Conservation (phyloP, 2,329 filamentous ascomycete genomes). For the Colletotrichum sansevieriae region DNA sequence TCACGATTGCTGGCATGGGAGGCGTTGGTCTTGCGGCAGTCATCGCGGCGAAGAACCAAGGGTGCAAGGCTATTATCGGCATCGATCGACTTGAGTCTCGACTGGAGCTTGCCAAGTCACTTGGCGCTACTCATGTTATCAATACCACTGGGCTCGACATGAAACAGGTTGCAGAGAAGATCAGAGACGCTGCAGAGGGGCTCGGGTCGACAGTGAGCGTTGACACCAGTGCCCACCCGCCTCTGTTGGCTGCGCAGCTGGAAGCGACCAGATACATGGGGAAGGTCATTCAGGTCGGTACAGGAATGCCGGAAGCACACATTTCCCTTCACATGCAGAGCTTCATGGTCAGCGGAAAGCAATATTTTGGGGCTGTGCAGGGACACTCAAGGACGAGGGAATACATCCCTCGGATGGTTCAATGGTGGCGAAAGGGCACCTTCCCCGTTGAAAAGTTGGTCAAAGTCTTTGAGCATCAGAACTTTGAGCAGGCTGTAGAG, state of each 20-base stretch:
- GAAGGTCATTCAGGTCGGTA: slow-evolving; percentile 64
- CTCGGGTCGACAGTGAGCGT: slow-evolving; percentile 60
- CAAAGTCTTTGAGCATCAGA: slow-evolving; percentile 49
- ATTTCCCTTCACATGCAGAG: slow-evolving; percentile 57
- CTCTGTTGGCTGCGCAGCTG: slow-evolving; percentile 54
- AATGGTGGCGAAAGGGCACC: slow-evolving; percentile 49
- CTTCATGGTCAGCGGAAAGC: slow-evolving; percentile 62
- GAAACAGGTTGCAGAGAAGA: slow-evolving; percentile 46
- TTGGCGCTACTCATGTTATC: slow-evolving; percentile 52
- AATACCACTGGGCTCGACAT: slow-evolving; percentile 42
- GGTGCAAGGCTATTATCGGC: slow-evolving; percentile 46
- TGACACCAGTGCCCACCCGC: slow-evolving; percentile 63
- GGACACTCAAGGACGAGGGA: slow-evolving; percentile 56
- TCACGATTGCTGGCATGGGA: slow-evolving; percentile 52
- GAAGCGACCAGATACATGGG: slow-evolving; percentile 59
- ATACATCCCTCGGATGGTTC: slow-evolving; percentile 48
- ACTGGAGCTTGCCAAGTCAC: slow-evolving; percentile 45
- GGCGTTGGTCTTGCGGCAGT: slow-evolving; percentile 52
- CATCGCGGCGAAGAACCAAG: slow-evolving; percentile 49
- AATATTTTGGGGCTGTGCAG: slow-evolving; percentile 57
- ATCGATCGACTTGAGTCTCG: slow-evolving; percentile 45
- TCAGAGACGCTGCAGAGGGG: slow-evolving; percentile 57
- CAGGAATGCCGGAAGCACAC: slow-evolving; percentile 57
- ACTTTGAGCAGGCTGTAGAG: slow-evolving; percentile 50
- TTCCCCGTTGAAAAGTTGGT: slow-evolving; percentile 52